Conservation (phyloP, 2,329 filamentous ascomycete genomes). For the Fusarium chaquense region DNA sequence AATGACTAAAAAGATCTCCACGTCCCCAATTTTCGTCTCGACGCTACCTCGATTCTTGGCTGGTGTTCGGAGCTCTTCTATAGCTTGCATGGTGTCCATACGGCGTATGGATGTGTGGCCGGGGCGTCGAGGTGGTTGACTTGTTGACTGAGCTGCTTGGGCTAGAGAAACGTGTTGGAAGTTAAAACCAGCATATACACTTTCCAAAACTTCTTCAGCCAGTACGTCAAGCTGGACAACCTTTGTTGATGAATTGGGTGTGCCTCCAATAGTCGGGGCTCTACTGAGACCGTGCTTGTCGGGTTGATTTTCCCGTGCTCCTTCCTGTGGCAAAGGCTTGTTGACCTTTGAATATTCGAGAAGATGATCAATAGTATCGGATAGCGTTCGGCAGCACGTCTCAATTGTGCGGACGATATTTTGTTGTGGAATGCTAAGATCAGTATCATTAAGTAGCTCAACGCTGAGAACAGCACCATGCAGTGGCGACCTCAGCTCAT, state of each 20-base stretch:
- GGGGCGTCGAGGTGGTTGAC: slow-evolving; percentile 3
- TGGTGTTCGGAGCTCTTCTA: slow-evolving; percentile 37
- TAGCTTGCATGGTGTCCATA: slow-evolving; percentile 58
- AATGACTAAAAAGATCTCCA: slow-evolving; percentile 52
- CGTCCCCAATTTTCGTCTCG: slow-evolving; percentile 38
- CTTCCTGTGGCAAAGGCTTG: slow-evolving; percentile 45
- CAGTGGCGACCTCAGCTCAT: slow-evolving; percentile 71
- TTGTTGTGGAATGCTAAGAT: slow-evolving; percentile 59
- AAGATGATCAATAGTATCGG: slow-evolving; percentile 67
- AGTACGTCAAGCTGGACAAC: slow-evolving; percentile 55
- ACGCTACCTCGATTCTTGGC: neutral
- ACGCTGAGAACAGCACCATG: slow-evolving; percentile 69
- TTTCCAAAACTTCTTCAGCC: slow-evolving; percentile 61
- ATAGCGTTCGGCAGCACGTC: slow-evolving; percentile 62
- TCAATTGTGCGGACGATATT: slow-evolving; percentile 63
- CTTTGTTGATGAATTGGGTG: slow-evolving; percentile 31
- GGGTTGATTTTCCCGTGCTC: neutral
- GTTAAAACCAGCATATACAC: slow-evolving; percentile 60
- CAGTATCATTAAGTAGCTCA: slow-evolving; percentile 66
- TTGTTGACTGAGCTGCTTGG: slow-evolving; percentile 28
- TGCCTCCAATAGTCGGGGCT: slow-evolving; percentile 14
- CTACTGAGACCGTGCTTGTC: neutral
- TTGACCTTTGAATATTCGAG: slow-evolving; percentile 68
- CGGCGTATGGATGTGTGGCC: slow-evolving; percentile 36
- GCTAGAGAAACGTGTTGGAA: slow-evolving; percentile 50